These are phyloP conservation scores for Drosera capensis DNA, from an alignment of 148 eudicot species.

Conservation along the genomic window DNA sequence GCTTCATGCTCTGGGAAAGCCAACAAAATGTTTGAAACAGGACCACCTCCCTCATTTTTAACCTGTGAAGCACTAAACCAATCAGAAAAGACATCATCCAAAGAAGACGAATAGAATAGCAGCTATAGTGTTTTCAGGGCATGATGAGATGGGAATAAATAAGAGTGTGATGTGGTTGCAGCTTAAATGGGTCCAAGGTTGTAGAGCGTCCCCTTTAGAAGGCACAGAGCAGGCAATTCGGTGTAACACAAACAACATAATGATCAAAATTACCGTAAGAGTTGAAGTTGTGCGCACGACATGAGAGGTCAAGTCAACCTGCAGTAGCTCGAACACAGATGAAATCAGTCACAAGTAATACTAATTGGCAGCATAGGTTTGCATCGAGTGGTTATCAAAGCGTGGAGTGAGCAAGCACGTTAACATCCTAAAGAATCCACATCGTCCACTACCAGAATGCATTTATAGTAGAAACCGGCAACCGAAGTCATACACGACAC, in stretches of 20 bases:
- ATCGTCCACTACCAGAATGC: no score
- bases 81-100: constrained; percentile 1
- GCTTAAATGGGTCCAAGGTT: neutral
- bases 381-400: neutral
- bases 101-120: neutral
- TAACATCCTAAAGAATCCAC: no score
- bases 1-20: constrained; percentile 64
- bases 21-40: constrained; percentile 47
- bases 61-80: constrained; percentile 28
- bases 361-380: neutral
- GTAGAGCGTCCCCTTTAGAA: neutral
- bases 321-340: constrained; percentile 19
- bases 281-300: constrained; percentile 46
- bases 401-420: neutral
- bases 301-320: constrained; percentile 84
- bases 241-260: neutral
- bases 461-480: no score
- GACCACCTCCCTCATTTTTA: constrained; percentile 54
- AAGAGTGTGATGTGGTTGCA: neutral
- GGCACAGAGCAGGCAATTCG: neutral
- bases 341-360: neutral
- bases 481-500: no score
- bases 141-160: neutral
- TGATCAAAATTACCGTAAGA: constrained; percentile 35
- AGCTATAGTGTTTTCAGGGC: neutral